Evolutionary conservation across 352 stramenopile genomes (phyloP), one percentile per base, ranked within the genome.

Genomic region (Phytopythium cucurbitacearum): DNA sequence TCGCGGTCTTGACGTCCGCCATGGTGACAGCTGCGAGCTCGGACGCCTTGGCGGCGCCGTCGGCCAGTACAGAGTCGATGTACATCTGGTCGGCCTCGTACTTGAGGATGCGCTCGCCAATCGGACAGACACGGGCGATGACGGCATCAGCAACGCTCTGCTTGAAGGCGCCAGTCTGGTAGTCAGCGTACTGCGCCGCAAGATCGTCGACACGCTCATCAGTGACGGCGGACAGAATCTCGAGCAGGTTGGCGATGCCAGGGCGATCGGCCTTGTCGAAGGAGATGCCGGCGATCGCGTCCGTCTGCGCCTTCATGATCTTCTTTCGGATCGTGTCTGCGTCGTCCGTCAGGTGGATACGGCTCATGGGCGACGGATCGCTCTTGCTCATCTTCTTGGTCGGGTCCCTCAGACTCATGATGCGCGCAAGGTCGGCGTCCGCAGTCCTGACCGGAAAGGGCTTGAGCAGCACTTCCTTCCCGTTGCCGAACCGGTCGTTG

Each of bases 381-480:
- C 81, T 97, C 76, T 99, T 99, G 70, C 94, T 99, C 97, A 99
- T 99, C 82, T 99, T 99, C 51, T 80, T 91, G 28, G 74, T 97
- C 13, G 96, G 96, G 51, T 99, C 89, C 0, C 85, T 87, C 42
- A 99, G 77, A 73, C 85, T 98, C 97, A 99, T 99, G 51, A 99
- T 95, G 12, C 97, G 89, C 21, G 91, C 89, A 4, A 95, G 88
- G 5, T 63, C 60, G 11, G 65, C 55, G 16, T 80, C 64, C 44
- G 78, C 66, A 34, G 73, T 71, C 15, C 64, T 50, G 32, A 82
- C 65, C 4, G 83, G 73, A 42, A 76, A 72, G 5, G 83, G 79
- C 59, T 81, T 87, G 1, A 65, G 62, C 13, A 91, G 75, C 10
- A 91, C 67, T n/a, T 76, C 59, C 33, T 48, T 44, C 5, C 60